phyloP scores from a whole-genome alignment of 352 stramenopile genomes.

The Pythium sp. region DNA sequence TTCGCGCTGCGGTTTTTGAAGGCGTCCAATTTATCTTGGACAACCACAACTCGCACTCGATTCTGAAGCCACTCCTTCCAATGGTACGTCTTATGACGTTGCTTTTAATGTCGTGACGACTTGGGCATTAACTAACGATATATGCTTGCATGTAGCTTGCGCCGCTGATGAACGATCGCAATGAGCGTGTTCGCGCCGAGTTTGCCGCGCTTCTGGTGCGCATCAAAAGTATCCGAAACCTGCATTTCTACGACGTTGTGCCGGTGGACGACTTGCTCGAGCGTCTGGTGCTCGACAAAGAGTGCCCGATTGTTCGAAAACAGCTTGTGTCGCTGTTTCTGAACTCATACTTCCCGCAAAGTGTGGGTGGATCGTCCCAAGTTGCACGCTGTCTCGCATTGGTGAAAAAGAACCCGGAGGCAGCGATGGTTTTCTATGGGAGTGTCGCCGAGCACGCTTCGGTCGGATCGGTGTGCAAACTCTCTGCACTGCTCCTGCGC shows the following conservation, averaged over 20 bases:
- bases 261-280: constrained; percentile 72
- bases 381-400: constrained; percentile 76
- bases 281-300: constrained; percentile 67
- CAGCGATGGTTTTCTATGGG: constrained; percentile 81
- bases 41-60: constrained; percentile 83
- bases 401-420: constrained; percentile 79
- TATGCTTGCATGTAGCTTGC: constrained; percentile 40
- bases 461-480: constrained; percentile 79
- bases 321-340: constrained; percentile 80
- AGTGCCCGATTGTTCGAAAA: constrained; percentile 55
- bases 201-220: constrained; percentile 76
- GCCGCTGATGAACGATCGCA: constrained; percentile 79
- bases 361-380: constrained; percentile 74
- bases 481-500: constrained; percentile 67
- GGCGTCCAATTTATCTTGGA: constrained; percentile 84
- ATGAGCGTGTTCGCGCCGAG: constrained; percentile 78
- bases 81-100: constrained; percentile 46
- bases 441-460: constrained; percentile 74
- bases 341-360: constrained; percentile 88
- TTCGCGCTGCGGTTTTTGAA: constrained; percentile 84
- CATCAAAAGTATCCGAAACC: constrained; percentile 85
- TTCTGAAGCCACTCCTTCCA: constrained; percentile 79
- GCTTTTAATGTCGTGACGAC: neutral
- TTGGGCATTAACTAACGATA: neutral
- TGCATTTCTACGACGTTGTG: constrained; percentile 88